Percentiles rank a stretch among this genome's conserved stretches.
Evolutionary conservation across 2,329 filamentous ascomycete species (phyloP).

Genomic region (Dothideomycetes sp.): DNA sequence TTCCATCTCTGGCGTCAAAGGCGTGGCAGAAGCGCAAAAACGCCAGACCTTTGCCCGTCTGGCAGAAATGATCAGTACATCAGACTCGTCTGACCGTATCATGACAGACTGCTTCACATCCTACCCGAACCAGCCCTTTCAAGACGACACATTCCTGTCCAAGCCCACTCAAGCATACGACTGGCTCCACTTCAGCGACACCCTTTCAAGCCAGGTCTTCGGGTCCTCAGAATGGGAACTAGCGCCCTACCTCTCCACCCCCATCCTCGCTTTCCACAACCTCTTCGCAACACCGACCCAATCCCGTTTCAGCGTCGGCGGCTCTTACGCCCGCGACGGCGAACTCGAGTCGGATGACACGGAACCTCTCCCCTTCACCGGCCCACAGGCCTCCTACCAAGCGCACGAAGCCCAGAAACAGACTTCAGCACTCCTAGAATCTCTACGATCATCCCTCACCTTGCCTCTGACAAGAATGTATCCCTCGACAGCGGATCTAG

Average conservation of each 20-base stretch:
- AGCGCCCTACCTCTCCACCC: conserved; percentile 72
- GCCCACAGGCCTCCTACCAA: conserved; percentile 68
- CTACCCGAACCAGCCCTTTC: conserved; percentile 79
- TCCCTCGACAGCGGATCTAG: conserved; percentile 65
- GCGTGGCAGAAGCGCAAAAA: conserved; percentile 63
- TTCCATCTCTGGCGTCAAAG: conserved; percentile 32
- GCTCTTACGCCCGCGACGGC: conserved; percentile 32
- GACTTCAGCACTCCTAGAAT: conserved; percentile 62
- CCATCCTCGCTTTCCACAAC: conserved; percentile 80
- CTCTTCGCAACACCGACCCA: conserved; percentile 69
- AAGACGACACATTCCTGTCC: conserved; percentile 81
- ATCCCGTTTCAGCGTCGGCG: conserved; percentile 23
- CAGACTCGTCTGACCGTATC: conserved; percentile 68
- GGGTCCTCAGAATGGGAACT: conserved; percentile 90
- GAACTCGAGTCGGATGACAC: conserved; percentile 25
- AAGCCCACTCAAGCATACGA: conserved; percentile 85
- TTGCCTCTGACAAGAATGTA: conserved; percentile 66
- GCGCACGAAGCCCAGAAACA: conserved; percentile 73
- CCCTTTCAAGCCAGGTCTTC: conserved; percentile 66
- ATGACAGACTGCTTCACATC: conserved; percentile 70
- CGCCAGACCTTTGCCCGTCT: conserved; percentile 61
- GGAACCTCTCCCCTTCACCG: conserved; percentile 58
- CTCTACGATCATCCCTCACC: conserved; percentile 61
- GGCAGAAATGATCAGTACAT: conserved; percentile 65
- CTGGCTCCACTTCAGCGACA: conserved; percentile 91